phyloP scores from a whole-genome alignment of 345 rosid species.

The Eucalyptus urophylla region DNA sequence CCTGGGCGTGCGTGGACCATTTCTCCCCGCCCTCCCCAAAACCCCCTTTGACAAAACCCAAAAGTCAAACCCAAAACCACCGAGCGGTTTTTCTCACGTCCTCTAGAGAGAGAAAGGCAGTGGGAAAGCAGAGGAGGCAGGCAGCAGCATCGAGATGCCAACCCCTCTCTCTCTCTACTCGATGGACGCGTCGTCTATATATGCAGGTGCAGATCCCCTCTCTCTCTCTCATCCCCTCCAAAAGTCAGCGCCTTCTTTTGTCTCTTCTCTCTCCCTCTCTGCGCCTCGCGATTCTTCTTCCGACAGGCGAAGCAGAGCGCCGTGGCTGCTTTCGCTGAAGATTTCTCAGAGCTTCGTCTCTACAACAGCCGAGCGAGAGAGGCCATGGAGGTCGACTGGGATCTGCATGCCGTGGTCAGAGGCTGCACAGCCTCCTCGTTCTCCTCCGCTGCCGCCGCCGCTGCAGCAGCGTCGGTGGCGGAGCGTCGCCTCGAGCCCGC shows the following conservation, averaged over 20 bases:
- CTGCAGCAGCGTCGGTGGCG: not conserved
- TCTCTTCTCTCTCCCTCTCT: not conserved
- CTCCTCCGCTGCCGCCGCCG: not conserved
- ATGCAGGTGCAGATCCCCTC: not conserved
- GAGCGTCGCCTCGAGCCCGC: not conserved
- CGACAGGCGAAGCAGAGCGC: not conserved
- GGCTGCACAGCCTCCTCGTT: constrained; percentile 36
- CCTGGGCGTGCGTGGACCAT: not conserved
- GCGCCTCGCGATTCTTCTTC: not conserved
- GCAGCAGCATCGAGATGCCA: not conserved
- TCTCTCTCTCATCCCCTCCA: not conserved
- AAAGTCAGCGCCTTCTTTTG: not conserved
- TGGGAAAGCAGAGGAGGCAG: not conserved
- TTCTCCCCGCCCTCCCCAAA: not conserved
- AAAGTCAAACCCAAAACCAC: not conserved
- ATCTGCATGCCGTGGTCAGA: constrained; percentile 87
- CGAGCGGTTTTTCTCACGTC: not conserved
- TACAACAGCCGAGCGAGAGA: not conserved
- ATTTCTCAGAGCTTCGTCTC: not conserved
- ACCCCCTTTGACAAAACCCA: not conserved
- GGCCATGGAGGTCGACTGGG: constrained; percentile 81
- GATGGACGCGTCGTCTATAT: not conserved
- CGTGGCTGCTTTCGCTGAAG: not conserved
- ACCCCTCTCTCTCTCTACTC: not conserved
- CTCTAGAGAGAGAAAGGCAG: not conserved